Base-by-base conservation (phyloP, 192 early-diverging fungal species). In the Backusella macrospora region DNA sequence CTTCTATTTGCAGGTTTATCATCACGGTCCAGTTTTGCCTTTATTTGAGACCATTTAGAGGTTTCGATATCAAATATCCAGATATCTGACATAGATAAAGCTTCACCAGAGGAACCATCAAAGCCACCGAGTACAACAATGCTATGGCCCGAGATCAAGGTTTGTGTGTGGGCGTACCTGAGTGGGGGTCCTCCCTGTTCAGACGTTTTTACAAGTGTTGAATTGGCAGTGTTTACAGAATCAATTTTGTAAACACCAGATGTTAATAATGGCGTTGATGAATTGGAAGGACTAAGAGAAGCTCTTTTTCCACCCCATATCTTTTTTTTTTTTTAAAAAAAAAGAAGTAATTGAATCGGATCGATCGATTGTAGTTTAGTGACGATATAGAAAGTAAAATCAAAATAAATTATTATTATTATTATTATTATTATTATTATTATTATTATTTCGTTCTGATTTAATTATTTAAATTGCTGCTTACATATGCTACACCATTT, bases 221-320 rank as follows among this genome's bases (percentile, higher is more conserved):
- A 78, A n/a, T 74, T 70, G 14, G 52, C 46, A 14, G 62, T 68
- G 18, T 71, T 59, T 10, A 68, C 40, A 6, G 72, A 65, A 39
- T 78, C 68, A 1, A 78, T n/a, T 29, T 68, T 40, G 47, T 78
- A 78, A 72, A 78, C 64, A 13, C 14, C 29, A 13, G 63, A 69
- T 14, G 77, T 6, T 44, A 62, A 44, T 40, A 65, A 16, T 9
- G 59, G 15, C 42, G 29, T 63, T 45, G 70, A 64, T n/a, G 63
- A 23, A 9, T 68, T 44, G 2, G 34, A 18, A 4, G 55, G 71
- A 15, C 29, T 59, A 40, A 65, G 38, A n/a, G 64, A 38, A 12
- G 71, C 49, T 63, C 71, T 6, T 44, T 78, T 78, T 34, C 77
- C 77, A 37, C 77, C 77, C 77, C 77, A 78, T 43, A 78, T 48